A percentile compares a stretch with the other conserved stretches of the same genome.
phyloP scores from a whole-genome alignment of 2,329 filamentous ascomycete genomes.

The Diaporthe australafricana region DNA sequence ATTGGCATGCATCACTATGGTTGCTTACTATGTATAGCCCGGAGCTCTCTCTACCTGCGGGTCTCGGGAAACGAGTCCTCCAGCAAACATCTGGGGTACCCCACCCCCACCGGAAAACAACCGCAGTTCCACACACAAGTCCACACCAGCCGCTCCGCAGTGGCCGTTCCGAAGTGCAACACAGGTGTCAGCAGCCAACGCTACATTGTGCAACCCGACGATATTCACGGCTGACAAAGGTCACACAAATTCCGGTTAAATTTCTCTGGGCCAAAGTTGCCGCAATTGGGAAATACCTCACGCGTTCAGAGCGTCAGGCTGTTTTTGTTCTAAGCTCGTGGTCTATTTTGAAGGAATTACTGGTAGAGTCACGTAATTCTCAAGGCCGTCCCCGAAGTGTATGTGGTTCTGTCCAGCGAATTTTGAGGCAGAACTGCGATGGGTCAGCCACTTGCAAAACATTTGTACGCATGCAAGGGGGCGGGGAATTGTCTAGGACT shows the following conservation, averaged over 20 bases:
- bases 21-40: background rate
- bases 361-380: constrained; percentile 65
- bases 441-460: constrained; percentile 1
- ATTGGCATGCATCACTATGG: background rate
- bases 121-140: background rate
- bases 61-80: background rate
- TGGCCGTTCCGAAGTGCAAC: background rate
- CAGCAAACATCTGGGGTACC: background rate
- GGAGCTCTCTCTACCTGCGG: background rate
- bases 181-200: background rate
- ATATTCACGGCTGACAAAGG: background rate
- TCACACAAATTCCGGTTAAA: background rate
- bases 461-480: background rate
- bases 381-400: constrained; percentile 59
- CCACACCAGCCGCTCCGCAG: constrained; percentile 13
- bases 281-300: background rate
- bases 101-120: constrained; percentile 16
- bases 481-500: constrained; percentile 36
- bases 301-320: background rate
- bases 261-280: background rate
- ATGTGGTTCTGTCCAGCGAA: constrained; percentile 69
- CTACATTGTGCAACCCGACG: background rate
- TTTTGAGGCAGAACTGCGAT: constrained; percentile 52
- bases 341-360: constrained; percentile 55
- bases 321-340: background rate